Percentiles rank a stretch among this genome's conserved stretches.
Evolutionary conservation across 139 green algal species (phyloP).

Genomic region (Chlorella vulgaris): DNA sequence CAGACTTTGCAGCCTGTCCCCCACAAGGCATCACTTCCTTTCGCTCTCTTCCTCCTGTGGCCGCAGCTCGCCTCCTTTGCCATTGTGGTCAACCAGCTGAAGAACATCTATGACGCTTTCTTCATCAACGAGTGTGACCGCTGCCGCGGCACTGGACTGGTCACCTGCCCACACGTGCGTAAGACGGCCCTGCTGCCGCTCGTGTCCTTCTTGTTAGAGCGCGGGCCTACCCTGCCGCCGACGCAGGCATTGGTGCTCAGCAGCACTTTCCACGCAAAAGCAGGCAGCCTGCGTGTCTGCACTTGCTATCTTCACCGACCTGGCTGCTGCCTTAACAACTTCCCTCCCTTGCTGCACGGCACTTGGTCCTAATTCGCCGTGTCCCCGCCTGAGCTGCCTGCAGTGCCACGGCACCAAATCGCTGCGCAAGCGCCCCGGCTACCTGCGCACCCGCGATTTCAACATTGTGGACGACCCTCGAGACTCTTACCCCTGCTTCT

Average conservation of each 20-base stretch:
- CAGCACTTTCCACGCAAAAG: not conserved
- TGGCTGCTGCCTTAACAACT: too few relatives aligned
- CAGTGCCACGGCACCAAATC: constrained; percentile 55
- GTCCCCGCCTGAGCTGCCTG: not conserved
- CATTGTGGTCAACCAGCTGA: constrained; percentile 58
- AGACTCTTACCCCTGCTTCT: constrained; percentile 47
- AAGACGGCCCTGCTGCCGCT: too few relatives aligned
- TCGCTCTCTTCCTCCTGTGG: too few relatives aligned
- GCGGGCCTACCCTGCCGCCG: too few relatives aligned
- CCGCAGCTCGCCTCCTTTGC: constrained; percentile 53
- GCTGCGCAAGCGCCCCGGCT: constrained; percentile 42
- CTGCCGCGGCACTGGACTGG: constrained; percentile 47
- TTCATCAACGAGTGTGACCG: constrained; percentile 44
- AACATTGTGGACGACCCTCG: constrained; percentile 40
- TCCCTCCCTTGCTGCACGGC: not conserved
- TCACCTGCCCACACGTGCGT: constrained; percentile 55
- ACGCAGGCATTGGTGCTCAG: not conserved
- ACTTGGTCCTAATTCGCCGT: not conserved
- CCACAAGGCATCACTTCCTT: not conserved
- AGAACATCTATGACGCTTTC: constrained; percentile 40
- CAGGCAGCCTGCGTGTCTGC: too few relatives aligned
- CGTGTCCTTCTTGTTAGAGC: too few relatives aligned
- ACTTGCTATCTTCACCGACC: too few relatives aligned
- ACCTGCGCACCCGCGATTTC: constrained; percentile 32
- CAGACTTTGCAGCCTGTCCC: too few relatives aligned